These are phyloP conservation scores for Aspergillus leporis DNA, from an alignment of 495 filamentous ascomycete species.

Conservation along the genomic window DNA sequence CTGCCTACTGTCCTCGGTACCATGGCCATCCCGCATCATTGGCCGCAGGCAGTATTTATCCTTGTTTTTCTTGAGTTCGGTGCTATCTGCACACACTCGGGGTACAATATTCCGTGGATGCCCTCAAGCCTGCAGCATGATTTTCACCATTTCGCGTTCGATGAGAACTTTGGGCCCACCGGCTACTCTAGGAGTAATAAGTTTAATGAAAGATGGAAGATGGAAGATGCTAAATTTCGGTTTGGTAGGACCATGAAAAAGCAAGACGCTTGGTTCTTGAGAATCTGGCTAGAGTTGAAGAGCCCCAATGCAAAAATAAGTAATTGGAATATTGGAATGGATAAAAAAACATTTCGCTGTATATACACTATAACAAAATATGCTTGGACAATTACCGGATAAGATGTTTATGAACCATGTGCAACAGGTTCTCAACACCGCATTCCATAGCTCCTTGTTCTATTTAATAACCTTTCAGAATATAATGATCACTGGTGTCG, in stretches of 20 bases:
- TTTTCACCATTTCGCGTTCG: conserved; percentile 10
- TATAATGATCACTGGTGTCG: too few species aligned
- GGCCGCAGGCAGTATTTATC: conserved; percentile 12
- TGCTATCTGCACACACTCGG: conserved; percentile 10
- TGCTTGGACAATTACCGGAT: too few species aligned
- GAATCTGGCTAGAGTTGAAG: neutral
- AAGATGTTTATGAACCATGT: too few species aligned
- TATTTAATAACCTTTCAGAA: too few species aligned
- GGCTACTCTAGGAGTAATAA: conserved; percentile 2
- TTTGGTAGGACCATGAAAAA: conserved; percentile 1
- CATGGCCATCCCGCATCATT: conserved; percentile 6
- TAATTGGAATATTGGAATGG: too few species aligned
- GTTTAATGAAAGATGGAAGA: conserved; percentile 3
- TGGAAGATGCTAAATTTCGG: neutral
- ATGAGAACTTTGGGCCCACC: conserved; percentile 11
- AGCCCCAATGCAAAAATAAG: too few species aligned
- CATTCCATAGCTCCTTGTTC: too few species aligned
- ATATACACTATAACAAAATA: too few species aligned
- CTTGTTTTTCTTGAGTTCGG: conserved; percentile 11
- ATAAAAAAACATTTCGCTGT: too few species aligned
- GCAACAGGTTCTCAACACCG: too few species aligned
- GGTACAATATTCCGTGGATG: conserved; percentile 9
- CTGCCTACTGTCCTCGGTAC: conserved; percentile 5
- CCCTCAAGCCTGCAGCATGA: conserved; percentile 5
- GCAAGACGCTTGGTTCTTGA: conserved; percentile 1